phyloP scores from a whole-genome alignment of 352 stramenopile species.

The Globisporangium cederbergense region DNA sequence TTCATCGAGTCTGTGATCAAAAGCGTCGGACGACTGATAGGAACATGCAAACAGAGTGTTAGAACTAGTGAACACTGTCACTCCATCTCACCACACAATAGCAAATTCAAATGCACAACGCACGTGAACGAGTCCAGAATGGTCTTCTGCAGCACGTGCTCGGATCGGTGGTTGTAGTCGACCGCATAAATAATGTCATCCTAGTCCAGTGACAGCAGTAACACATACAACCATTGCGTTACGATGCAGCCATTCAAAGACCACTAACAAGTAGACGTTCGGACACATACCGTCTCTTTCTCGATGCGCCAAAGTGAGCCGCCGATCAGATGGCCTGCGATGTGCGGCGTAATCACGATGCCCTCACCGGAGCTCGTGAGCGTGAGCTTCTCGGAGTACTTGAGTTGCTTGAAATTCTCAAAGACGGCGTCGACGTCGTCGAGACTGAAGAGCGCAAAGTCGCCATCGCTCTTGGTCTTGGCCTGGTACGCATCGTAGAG shows the following conservation, averaged over 20 bases:
- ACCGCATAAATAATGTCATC: constrained; percentile 92
- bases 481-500: constrained; percentile 95
- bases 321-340: constrained; percentile 93
- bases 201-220: constrained; percentile 25
- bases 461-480: constrained; percentile 89
- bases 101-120: constrained; percentile 7
- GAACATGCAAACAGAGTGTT: background rate
- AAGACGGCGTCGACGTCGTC: constrained; percentile 94
- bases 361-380: constrained; percentile 81
- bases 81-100: background rate
- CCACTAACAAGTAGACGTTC: background rate
- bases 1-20: constrained; percentile 90
- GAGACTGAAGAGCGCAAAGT: constrained; percentile 89
- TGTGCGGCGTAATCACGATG: constrained; percentile 93
- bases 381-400: constrained; percentile 93
- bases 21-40: constrained; percentile 65
- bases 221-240: background rate
- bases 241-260: background rate
- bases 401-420: constrained; percentile 92
- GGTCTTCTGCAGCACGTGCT: constrained; percentile 93
- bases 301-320: constrained; percentile 93
- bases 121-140: constrained; percentile 92
- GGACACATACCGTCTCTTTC: constrained; percentile 86
- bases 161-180: constrained; percentile 93
- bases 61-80: background rate